phyloP scores from a whole-genome alignment of 1,284 basidiomycete species.

The Irpex sp. region DNA sequence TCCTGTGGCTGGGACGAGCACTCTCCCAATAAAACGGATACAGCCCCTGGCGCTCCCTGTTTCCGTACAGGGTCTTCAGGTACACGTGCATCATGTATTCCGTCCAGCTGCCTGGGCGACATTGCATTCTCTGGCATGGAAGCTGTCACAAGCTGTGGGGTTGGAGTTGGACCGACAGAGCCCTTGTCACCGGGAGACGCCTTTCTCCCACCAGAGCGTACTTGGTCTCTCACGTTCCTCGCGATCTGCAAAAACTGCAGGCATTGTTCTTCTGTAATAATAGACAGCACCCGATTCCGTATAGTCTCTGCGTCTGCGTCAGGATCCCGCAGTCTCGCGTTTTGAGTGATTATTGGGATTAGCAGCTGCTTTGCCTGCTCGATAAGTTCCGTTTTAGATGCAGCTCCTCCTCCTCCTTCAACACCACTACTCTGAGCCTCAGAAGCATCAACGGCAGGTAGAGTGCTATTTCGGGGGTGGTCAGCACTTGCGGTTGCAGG shows the following conservation, averaged over 20 bases:
- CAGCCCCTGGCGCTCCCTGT: not conserved
- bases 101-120: not conserved
- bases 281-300: slow-evolving; percentile 11
- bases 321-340: slow-evolving; percentile 20
- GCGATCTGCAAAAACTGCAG: slow-evolving; percentile 20
- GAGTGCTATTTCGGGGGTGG: not conserved
- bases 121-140: not conserved
- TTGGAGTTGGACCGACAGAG: not conserved
- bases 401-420: not conserved
- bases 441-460: not conserved
- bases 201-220: slow-evolving; percentile 6
- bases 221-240: slow-evolving; percentile 15
- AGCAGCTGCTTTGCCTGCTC: slow-evolving; percentile 16
- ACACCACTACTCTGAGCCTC: not conserved
- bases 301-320: slow-evolving; percentile 14
- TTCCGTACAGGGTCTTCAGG: not conserved
- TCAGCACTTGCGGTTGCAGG: not conserved
- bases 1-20: not conserved
- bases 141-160: not conserved
- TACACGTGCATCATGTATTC: not conserved
- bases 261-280: slow-evolving; percentile 22
- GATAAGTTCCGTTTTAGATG: not conserved
- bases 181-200: not conserved
- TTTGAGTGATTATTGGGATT: slow-evolving; percentile 19
- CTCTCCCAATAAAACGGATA: not conserved